phyloP scores from a whole-genome alignment of 2,329 filamentous ascomycete species.

The Cladosporium sp. region DNA sequence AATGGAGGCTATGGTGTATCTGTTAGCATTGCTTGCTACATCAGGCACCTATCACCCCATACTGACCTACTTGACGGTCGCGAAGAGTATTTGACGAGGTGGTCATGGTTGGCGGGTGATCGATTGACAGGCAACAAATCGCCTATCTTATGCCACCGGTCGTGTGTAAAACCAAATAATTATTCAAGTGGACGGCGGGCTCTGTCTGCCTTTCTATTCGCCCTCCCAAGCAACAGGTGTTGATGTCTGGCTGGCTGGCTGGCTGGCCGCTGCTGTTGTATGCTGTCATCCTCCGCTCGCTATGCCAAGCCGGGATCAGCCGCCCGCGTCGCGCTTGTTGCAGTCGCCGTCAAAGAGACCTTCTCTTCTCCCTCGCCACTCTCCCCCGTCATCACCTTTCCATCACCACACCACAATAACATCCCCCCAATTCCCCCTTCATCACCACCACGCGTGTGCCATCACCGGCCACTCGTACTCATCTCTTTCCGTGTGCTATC shows the following conservation, averaged over 20 bases:
- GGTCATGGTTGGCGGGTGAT: constrained; percentile 46
- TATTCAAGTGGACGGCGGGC: too few species aligned
- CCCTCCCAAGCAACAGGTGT: neutral
- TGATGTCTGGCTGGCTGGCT: neutral
- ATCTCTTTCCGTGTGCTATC: constrained; percentile 3
- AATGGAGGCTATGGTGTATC: constrained; percentile 64
- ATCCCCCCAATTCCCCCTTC: constrained; percentile 7
- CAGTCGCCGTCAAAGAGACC: neutral
- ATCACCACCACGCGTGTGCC: constrained; percentile 9
- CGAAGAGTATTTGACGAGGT: constrained; percentile 56
- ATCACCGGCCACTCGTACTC: constrained; percentile 3
- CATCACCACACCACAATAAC: constrained; percentile 3
- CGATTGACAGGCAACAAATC: constrained; percentile 24
- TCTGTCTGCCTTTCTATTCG: too few species aligned
- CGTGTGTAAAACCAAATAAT: too few species aligned
- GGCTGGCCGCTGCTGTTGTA: too few species aligned
- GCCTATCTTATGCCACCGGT: constrained; percentile 24
- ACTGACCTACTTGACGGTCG: constrained; percentile 68
- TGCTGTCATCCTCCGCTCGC: too few species aligned
- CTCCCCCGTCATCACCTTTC: constrained; percentile 1
- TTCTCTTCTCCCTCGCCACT: neutral
- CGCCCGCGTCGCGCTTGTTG: neutral
- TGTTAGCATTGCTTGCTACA: constrained; percentile 9
- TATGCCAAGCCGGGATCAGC: neutral
- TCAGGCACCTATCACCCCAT: constrained; percentile 17